phyloP scores from a whole-genome alignment of 441 rosid genomes.

The Theobroma grandiflorum region DNA sequence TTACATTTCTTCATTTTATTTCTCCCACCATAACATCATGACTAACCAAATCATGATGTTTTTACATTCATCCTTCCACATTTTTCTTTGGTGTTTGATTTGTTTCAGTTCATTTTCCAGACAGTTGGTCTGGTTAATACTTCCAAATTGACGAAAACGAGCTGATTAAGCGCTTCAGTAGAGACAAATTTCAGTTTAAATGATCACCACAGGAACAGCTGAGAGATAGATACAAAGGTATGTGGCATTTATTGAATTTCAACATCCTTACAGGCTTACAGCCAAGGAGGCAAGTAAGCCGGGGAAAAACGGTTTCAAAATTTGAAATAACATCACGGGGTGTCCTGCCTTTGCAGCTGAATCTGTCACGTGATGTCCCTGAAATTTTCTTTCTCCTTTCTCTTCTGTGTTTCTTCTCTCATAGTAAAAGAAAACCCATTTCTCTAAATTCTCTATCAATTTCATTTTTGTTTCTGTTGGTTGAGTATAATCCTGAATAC shows the following conservation, averaged over 20 bases:
- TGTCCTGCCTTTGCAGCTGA: slow-evolving; percentile 1
- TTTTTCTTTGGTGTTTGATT: background rate
- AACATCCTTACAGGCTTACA: too few species aligned
- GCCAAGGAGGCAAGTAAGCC: background rate
- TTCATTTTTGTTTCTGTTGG: background rate
- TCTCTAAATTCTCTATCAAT: background rate
- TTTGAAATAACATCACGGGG: slow-evolving; percentile 27
- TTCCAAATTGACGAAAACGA: background rate
- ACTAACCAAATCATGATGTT: slow-evolving; percentile 17
- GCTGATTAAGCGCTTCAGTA: background rate
- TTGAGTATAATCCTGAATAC: background rate
- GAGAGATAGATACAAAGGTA: background rate
- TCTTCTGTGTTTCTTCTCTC: background rate
- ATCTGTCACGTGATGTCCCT: slow-evolving; percentile 40
- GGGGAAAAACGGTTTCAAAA: slow-evolving; percentile 20
- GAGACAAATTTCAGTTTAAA: background rate
- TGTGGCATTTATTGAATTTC: background rate
- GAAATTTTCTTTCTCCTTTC: background rate
- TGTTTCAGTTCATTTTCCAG: background rate
- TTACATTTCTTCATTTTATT: background rate
- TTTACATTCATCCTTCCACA: slow-evolving; percentile 6
- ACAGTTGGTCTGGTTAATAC: background rate
- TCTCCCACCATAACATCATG: background rate
- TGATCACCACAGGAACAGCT: background rate
- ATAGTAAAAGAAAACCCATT: background rate